These are phyloP conservation scores for Ceratobasidium sp. DNA, from an alignment of 1,284 basidiomycete species.

Conservation along the genomic window DNA sequence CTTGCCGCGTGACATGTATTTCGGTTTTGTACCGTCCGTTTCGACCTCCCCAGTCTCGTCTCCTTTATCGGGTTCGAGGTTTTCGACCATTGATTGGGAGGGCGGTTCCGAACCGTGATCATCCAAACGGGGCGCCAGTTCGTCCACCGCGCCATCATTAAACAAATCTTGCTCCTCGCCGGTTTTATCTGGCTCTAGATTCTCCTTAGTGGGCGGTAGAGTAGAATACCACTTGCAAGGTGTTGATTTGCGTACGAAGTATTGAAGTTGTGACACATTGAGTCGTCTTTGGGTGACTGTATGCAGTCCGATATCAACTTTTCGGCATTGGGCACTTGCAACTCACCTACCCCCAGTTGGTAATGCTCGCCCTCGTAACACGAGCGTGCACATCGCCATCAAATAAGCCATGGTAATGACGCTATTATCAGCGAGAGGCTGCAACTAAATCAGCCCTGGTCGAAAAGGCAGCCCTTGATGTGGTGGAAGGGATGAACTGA, in stretches of 20 bases:
- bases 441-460: background rate
- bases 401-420: background rate
- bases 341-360: background rate
- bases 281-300: background rate
- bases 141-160: background rate
- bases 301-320: background rate
- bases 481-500: no score
- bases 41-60: background rate
- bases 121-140: background rate
- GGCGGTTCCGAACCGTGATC: background rate
- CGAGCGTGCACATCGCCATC: background rate
- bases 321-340: background rate
- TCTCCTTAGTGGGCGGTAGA: background rate
- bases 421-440: no score
- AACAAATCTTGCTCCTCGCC: constrained; percentile 1
- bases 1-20: constrained; percentile 46
- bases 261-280: background rate
- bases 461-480: no score
- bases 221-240: background rate
- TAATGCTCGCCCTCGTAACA: background rate
- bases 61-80: background rate
- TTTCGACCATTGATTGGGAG: background rate
- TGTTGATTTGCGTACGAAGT: no score
- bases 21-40: background rate
- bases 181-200: constrained; percentile 11